Base-by-base conservation (phyloP, 805 yeast genomes). In the Starmerella vitae region DNA sequence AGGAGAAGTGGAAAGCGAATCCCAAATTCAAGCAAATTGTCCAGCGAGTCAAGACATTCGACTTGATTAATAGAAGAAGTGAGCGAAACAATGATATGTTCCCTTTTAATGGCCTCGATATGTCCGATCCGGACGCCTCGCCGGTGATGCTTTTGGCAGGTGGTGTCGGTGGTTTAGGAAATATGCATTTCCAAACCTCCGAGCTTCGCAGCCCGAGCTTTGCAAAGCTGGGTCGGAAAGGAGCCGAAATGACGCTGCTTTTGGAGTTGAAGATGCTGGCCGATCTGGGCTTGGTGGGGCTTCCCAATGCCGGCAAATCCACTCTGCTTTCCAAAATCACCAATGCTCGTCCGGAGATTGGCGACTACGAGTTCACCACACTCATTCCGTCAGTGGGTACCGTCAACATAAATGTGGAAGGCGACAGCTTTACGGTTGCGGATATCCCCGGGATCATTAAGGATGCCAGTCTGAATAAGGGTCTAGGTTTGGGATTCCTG, bases 321-420 rank as follows among this genome's bases (percentile, higher is more conserved):
- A 84, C 96, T 0, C 65, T 91, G 22, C 61, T 91, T 33, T 65
- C 93, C 39, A 85, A 93, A 8, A 83, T 91, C 13, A 82, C 95
- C 0, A 73, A 75, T 39, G 97, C 98, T 0, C 67, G 77, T 41
- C 96, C 98, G 1, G 66, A 82, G 41, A 81, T 91, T 12, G 98
- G 97, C 0, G 93, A 85, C 58, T 91, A 96, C 95, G 93, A 80
- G 53, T 91, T 91, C 56, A 91, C 98, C 0, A 91, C 98, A 0
- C 62, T 91, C 38, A 83, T 77, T 44, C 98, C 98, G 1, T 78
- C 84, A 0, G 73, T 91, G 35, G 98, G 98, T 3, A 88, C 96
- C 0, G 80, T 91, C 12, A 67, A 68, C 33, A 58, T 75, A 17
- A 71, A 78, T 1, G 69, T 78, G 2, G 59, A 64, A 3, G 52